Evolutionary conservation across 768 basidiomycete genomes (phyloP), one percentile per base, ranked within the genome.

Genomic region (Russula foetens): DNA sequence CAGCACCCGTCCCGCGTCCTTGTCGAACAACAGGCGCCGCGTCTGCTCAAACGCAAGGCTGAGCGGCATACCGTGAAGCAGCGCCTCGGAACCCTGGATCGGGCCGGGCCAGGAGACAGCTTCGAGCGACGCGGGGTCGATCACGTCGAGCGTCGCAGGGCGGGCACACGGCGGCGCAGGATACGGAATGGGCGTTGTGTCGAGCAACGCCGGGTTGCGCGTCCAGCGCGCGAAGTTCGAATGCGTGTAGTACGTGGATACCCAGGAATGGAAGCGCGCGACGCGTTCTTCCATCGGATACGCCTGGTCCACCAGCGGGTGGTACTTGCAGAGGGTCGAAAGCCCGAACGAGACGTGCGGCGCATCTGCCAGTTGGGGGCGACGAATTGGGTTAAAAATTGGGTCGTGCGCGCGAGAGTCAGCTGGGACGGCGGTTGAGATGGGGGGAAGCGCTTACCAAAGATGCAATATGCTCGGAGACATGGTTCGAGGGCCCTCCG

Each of bases 231-330:
- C 58, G 38, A 31, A 23, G 8, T 58, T 38, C 17, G 62, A 48
- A 41, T 65, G 64, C 4, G 62, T 51, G 58, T 65, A 65, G 41
- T 65, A 65, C 12, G 63, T 54, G 26, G 64, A 65, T 0, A 63
- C 62, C 64, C 64, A 65, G 1, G 58, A 59, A 21, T 63, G 46
- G 46, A 65, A 65, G 49, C 63, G 58, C 21, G 56, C 51, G 49
- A 63, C 62, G 54, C 64, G 64, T 8, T 58, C 28, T 24, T 45
- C 49, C 28, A 54, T 44, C 35, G 62, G 62, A 21, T 56, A 51
- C 7, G 45, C 49, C 35, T 48, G 17, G 21, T 63, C 64, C 12
- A 53, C 54, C 19, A 66, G 26, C 7, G 64, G 64, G 35, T 63
- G 54, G 33, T 63, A 63, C 19, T 53, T 57, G 49, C 55, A 53